Conservation (phyloP, 495 filamentous ascomycete species). For the Neurospora tetrasperma region DNA sequence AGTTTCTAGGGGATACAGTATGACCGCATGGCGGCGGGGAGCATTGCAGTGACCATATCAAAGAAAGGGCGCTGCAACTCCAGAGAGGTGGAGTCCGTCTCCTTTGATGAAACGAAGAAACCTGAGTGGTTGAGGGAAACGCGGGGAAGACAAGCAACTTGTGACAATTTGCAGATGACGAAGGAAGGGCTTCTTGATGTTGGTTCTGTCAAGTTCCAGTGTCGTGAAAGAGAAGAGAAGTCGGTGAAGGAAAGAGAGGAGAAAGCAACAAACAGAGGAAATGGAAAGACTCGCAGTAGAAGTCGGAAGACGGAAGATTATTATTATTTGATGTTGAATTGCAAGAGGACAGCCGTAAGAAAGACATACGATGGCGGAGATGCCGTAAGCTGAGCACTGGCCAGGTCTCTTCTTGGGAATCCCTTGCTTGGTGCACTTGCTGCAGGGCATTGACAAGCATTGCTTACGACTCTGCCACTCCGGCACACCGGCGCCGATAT, state of each 20-base stretch:
- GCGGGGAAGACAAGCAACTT: neutral
- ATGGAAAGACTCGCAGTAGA: neutral
- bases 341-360: neutral
- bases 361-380: neutral
- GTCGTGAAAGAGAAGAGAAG: neutral
- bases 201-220: neutral
- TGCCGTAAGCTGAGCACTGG: slow-evolving; percentile 4
- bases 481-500: neutral
- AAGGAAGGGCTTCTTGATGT: neutral
- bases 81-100: neutral
- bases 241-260: slow-evolving; percentile 2
- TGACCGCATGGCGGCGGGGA: neutral
- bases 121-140: neutral
- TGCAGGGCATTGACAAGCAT: neutral
- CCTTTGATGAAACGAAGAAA: neutral
- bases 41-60: neutral
- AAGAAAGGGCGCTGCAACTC: neutral
- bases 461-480: neutral
- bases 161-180: neutral
- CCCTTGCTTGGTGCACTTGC: neutral
- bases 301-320: neutral
- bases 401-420: neutral
- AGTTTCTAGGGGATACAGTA: neutral
- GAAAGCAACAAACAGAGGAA: neutral
- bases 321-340: neutral